phyloP scores from a whole-genome alignment of 345 rosid species.

The Erucastrum elatum region DNA sequence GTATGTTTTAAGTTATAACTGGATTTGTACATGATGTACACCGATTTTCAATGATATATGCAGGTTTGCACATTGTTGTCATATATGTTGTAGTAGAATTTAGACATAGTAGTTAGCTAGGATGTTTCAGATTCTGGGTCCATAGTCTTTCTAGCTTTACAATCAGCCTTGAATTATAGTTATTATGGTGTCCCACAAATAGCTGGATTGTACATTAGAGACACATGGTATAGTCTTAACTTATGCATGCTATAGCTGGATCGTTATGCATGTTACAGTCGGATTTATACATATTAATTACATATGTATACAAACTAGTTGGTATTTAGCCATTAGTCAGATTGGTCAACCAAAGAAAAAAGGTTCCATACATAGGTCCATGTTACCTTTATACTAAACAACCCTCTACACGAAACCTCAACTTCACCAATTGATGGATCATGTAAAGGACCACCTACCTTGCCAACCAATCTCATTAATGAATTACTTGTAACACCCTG shows the following conservation, averaged over 20 bases:
- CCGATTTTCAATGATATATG: neutral
- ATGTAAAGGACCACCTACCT: constrained; percentile 9
- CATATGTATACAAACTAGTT: neutral
- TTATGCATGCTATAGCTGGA: too few species aligned
- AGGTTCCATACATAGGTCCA: neutral
- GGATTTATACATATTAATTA: neutral
- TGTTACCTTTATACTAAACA: neutral
- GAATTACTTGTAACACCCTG: too few species aligned
- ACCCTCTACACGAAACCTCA: neutral
- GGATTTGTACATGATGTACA: neutral
- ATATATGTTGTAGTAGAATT: neutral
- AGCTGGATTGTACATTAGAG: neutral
- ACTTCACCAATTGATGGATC: constrained; percentile 24
- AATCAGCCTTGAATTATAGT: neutral
- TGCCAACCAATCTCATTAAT: constrained; percentile 20
- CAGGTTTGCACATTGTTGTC: neutral
- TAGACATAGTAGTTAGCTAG: neutral
- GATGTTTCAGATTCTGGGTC: neutral
- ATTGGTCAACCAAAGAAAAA: neutral
- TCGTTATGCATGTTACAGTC: neutral
- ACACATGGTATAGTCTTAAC: neutral
- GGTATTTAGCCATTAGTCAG: neutral
- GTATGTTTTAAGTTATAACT: neutral
- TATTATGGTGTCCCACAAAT: neutral
- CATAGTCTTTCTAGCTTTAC: neutral